Conservation (phyloP, 73 alveolate genomes). For the Uronychia setigera region DNA sequence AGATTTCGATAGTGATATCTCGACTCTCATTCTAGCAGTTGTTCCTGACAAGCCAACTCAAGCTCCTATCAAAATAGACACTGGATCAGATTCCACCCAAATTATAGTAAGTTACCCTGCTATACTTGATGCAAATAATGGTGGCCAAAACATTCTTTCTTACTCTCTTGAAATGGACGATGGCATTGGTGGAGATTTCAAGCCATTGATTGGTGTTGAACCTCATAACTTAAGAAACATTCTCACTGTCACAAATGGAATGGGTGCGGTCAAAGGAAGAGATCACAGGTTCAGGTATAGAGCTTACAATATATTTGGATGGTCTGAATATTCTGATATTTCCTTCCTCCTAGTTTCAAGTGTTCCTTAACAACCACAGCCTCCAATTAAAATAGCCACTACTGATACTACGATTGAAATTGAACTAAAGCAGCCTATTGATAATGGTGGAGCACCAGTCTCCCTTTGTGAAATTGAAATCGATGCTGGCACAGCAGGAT, state of each 20-base stretch:
- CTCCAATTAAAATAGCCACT: conserved; percentile 21
- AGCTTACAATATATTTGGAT: conserved; percentile 56
- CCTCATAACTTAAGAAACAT: conserved; percentile 12
- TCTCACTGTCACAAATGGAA: conserved; percentile 4
- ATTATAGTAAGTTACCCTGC: conserved; percentile 25
- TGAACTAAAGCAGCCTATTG: conserved; percentile 38
- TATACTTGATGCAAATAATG: not conserved
- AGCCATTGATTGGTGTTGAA: conserved; percentile 17
- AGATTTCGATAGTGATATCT: conserved; percentile 25
- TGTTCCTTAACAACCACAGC: conserved; percentile 43
- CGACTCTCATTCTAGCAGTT: conserved; percentile 34
- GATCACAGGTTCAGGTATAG: conserved; percentile 58
- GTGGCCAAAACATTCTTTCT: conserved; percentile 40
- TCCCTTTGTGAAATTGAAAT: conserved; percentile 43
- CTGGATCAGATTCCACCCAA: conserved; percentile 22
- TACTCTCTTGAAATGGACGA: conserved; percentile 51
- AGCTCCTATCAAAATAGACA: conserved; percentile 18
- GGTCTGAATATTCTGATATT: conserved; percentile 52
- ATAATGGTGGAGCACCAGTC: conserved; percentile 68
- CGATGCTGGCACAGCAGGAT: conserved; percentile 71
- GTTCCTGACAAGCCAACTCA: conserved; percentile 46
- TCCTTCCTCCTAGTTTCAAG: conserved; percentile 44
- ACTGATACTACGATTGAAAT: conserved; percentile 3
- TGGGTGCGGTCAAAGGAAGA: conserved; percentile 21
- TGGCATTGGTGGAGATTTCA: conserved; percentile 49